A percentile compares a stretch with the other conserved stretches of the same genome.
Conservation (phyloP, 805 yeast species). For the Scheffersomyces spartinae region DNA sequence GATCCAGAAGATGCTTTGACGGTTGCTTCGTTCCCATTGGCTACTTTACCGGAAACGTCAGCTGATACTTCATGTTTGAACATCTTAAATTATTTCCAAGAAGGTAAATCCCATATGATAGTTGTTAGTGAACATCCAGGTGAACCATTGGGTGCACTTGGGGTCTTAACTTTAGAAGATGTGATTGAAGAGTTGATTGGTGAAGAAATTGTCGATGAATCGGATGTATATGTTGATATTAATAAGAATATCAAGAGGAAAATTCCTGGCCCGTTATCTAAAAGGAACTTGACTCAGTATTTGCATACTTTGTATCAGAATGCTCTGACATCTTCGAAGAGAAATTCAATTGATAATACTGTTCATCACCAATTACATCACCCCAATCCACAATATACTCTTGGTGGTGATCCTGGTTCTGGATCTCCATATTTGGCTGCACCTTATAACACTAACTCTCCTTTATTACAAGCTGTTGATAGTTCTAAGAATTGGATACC, state of each 20-base stretch:
- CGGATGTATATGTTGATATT: constrained; percentile 87
- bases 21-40: constrained; percentile 86
- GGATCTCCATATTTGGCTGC: too few species aligned
- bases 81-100: constrained; percentile 91
- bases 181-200: constrained; percentile 98
- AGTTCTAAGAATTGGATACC: constrained; percentile 32
- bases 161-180: constrained; percentile 89
- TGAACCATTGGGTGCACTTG: constrained; percentile 66
- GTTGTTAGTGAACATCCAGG: constrained; percentile 85
- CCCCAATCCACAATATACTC: too few species aligned
- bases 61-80: constrained; percentile 88
- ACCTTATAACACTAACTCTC: too few species aligned
- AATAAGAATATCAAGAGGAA: constrained; percentile 74
- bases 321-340: constrained; percentile 17
- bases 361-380: too few species aligned
- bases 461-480: constrained; percentile 6
- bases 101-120: constrained; percentile 96
- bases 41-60: constrained; percentile 90
- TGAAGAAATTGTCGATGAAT: constrained; percentile 93
- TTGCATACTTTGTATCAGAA: constrained; percentile 47
- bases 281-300: constrained; percentile 57
- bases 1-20: constrained; percentile 95
- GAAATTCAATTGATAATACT: constrained; percentile 34
- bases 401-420: constrained; percentile 1
- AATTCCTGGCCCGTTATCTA: constrained; percentile 66